Percentiles rank a stretch among this genome's conserved stretches.
Conservation (phyloP, 2,329 filamentous ascomycete genomes). For the Ophiostoma pallidulum region DNA sequence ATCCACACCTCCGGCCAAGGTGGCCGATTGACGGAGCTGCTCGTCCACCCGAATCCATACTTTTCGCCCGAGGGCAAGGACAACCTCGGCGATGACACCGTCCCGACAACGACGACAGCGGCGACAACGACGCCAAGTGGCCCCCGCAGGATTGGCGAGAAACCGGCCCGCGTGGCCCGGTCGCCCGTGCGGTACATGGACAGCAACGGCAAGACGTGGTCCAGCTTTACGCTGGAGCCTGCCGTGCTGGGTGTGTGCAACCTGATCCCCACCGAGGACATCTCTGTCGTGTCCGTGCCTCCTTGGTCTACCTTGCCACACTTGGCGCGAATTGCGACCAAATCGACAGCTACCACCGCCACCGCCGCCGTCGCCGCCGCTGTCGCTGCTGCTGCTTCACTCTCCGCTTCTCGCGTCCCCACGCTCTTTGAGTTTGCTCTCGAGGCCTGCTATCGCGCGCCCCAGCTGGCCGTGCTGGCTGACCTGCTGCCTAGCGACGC, state of each 20-base stretch:
- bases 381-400: neutral
- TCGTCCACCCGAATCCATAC: conserved; percentile 55
- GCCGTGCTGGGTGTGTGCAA: neutral
- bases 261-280: conserved; percentile 13
- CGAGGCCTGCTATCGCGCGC: conserved; percentile 34
- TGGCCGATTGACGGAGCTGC: conserved; percentile 41
- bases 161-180: conserved; percentile 8
- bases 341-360: too few relatives aligned
- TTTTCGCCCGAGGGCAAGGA: conserved; percentile 25
- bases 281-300: conserved; percentile 2
- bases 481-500: conserved; percentile 33
- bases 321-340: too few relatives aligned
- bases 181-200: conserved; percentile 17
- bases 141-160: too few relatives aligned
- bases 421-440: conserved; percentile 44
- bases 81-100: conserved; percentile 5
- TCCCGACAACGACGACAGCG: too few relatives aligned
- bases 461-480: conserved; percentile 33
- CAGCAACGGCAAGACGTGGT: conserved; percentile 11
- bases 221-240: conserved; percentile 2
- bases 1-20: conserved; percentile 27
- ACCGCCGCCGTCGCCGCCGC: neutral
- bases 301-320: conserved; percentile 5
- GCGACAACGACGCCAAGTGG: too few relatives aligned
- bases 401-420: conserved; percentile 26